phyloP scores from a whole-genome alignment of 139 green algal species.

The Ettlia oleoabundans region DNA sequence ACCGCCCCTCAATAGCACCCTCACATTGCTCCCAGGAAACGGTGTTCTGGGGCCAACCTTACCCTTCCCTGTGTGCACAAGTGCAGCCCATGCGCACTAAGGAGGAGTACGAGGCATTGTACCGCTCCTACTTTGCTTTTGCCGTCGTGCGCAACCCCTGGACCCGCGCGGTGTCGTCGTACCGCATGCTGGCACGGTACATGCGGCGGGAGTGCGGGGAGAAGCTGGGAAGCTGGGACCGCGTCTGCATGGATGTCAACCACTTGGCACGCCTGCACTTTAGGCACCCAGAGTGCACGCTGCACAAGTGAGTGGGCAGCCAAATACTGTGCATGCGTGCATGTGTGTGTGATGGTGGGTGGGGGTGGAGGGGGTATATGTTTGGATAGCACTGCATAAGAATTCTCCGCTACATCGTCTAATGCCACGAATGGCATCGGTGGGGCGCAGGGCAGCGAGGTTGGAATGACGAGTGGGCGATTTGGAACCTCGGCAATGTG shows the following conservation, averaged over 20 bases:
- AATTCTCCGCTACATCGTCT: too few species aligned
- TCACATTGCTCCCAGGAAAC: too few species aligned
- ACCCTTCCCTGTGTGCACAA: background rate
- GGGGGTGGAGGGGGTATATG: background rate
- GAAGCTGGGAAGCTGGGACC: conserved; percentile 17
- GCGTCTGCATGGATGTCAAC: conserved; percentile 16
- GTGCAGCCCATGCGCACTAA: background rate
- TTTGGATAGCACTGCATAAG: background rate
- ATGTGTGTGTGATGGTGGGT: background rate
- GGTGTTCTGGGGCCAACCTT: background rate
- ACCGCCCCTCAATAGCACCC: too few species aligned
- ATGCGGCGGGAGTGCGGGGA: conserved; percentile 4
- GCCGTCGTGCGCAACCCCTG: conserved; percentile 30
- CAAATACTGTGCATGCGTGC: background rate
- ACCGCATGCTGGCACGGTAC: conserved; percentile 34
- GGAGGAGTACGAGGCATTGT: background rate
- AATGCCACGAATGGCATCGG: too few species aligned
- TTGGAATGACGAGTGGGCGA: too few species aligned
- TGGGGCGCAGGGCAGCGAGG: too few species aligned
- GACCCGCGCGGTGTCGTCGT: conserved; percentile 12
- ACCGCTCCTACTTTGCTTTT: conserved; percentile 23
- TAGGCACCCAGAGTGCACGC: conserved; percentile 14
- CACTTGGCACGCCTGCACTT: conserved; percentile 1
- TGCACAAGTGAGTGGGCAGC: conserved; percentile 11
- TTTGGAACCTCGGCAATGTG: too few species aligned